Evolutionary conservation across 768 basidiomycete species (phyloP), one percentile per base, ranked within the genome.

Genomic region (Rhizopogon roseolus): DNA sequence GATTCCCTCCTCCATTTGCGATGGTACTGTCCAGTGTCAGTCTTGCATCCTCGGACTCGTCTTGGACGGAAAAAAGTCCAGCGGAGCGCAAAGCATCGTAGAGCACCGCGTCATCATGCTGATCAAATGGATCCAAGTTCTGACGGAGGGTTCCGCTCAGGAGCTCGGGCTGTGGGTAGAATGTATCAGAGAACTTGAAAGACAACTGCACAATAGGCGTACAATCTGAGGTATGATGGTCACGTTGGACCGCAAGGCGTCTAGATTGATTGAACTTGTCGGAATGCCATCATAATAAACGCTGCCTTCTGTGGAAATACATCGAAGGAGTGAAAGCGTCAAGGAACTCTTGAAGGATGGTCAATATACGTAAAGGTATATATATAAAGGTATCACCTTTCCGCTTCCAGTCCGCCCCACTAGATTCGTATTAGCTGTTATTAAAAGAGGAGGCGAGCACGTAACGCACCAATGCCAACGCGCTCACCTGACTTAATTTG

Each of bases 361-460:
- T 52, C 37, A 53, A 34, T 39, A 10, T 17, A 16, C 8, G 16
- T 43, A 6, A 9, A 48, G 28, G 41, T 43, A 54, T 42, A 38
- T 54, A 50, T 14, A 49, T 64, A 42, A 16, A 32, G 16, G 29
- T 19, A 14, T 19, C 49, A 71, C 72, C 68, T 78, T 78, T 41
- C 82, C 82, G 60, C 77, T 79, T 14, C 83, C 83, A 3, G 83
- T 85, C 17, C 82, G 67, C 4, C 83, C 83, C 34, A 84, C 81
- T 78, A 25, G n/a, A 41, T 6, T 63, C 10, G 55, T 14, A 57
- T 49, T 36, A 27, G 17, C 1, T 3, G 39, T 38, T 37, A 17
- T n/a, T 22, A 4, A 37, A 29, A 29, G 25, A 6, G 14, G 46
- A 36, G 36, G 27, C 17, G 38, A 19, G 17, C 16, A 62, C 76